A percentile compares a stretch with the other conserved stretches of the same genome.
phyloP scores from a whole-genome alignment of 2,329 filamentous ascomycete species.

The Hypoxylon sp. region DNA sequence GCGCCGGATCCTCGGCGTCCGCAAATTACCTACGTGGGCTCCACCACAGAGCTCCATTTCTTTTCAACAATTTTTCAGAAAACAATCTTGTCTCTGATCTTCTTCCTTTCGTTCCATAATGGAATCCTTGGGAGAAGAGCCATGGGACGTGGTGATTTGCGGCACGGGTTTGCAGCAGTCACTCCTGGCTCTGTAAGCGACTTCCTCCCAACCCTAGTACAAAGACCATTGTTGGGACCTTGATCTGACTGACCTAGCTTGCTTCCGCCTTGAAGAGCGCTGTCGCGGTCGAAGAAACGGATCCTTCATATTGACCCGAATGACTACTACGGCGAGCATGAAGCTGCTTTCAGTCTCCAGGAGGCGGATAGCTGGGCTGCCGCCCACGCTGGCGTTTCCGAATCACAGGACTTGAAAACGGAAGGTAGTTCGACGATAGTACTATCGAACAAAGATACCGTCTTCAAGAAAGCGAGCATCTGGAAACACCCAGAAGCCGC shows the following conservation, averaged over 20 bases:
- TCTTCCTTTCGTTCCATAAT: constrained; percentile 61
- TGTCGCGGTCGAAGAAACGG: constrained; percentile 93
- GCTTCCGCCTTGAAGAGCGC: constrained; percentile 72
- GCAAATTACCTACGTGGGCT: constrained; percentile 13
- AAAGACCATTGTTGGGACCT: constrained; percentile 46
- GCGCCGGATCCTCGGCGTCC: constrained; percentile 18
- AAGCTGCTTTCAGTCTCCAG: constrained; percentile 87
- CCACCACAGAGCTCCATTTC: constrained; percentile 30
- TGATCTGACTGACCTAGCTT: constrained; percentile 80
- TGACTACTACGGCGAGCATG: constrained; percentile 87
- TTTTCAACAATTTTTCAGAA: constrained; percentile 45
- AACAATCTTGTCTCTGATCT: constrained; percentile 15
- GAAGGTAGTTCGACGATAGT: constrained; percentile 7
- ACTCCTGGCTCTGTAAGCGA: constrained; percentile 80
- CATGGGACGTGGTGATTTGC: constrained; percentile 85
- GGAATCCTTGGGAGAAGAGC: constrained; percentile 81
- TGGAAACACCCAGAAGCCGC: constrained; percentile 57
- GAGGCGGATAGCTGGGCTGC: constrained; percentile 84
- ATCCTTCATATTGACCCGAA: constrained; percentile 91
- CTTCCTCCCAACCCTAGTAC: constrained; percentile 20
- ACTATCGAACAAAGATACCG: constrained; percentile 19
- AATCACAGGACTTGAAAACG: constrained; percentile 16
- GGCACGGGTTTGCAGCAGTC: constrained; percentile 85
- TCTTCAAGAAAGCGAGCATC: constrained; percentile 58
- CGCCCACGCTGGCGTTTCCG: constrained; percentile 48